Percentiles rank a stretch among this genome's conserved stretches.
phyloP scores from a whole-genome alignment of 139 green algal species.

The Zygnema cylindricum region DNA sequence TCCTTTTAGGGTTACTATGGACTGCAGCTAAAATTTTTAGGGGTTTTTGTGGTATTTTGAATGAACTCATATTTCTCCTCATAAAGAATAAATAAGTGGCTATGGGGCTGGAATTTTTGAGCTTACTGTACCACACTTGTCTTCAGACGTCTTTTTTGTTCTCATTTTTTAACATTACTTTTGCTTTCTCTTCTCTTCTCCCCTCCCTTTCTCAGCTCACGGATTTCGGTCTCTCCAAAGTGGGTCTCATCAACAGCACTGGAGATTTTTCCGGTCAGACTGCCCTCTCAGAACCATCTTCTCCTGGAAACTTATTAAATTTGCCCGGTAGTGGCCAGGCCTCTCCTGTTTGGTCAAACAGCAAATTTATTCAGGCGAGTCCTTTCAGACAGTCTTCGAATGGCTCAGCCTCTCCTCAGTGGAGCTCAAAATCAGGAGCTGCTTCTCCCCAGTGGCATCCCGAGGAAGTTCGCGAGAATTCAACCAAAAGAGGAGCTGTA shows the following conservation, averaged over 20 bases:
- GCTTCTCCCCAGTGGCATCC: constrained; percentile 12
- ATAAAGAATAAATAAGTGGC: no score
- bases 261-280: neutral
- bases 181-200: constrained; percentile 1
- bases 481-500: constrained; percentile 18
- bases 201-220: constrained; percentile 71
- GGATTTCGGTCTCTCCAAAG: constrained; percentile 76
- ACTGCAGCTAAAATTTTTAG: neutral
- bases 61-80: no score
- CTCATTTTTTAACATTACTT: no score
- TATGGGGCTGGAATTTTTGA: no score
- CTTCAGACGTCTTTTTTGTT: no score
- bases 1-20: neutral
- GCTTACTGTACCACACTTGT: no score
- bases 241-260: constrained; percentile 74
- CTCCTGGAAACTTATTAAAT: neutral
- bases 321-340: neutral
- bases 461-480: neutral
- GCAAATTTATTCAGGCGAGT: no score
- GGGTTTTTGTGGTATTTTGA: neutral
- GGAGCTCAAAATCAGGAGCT: neutral
- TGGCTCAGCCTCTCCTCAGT: neutral
- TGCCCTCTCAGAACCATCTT: neutral
- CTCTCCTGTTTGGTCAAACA: neutral
- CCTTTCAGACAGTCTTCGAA: neutral